Evolutionary conservation across 768 basidiomycete species (phyloP), one percentile per base, ranked within the genome.

Genomic region (Trametes gibbosa): DNA sequence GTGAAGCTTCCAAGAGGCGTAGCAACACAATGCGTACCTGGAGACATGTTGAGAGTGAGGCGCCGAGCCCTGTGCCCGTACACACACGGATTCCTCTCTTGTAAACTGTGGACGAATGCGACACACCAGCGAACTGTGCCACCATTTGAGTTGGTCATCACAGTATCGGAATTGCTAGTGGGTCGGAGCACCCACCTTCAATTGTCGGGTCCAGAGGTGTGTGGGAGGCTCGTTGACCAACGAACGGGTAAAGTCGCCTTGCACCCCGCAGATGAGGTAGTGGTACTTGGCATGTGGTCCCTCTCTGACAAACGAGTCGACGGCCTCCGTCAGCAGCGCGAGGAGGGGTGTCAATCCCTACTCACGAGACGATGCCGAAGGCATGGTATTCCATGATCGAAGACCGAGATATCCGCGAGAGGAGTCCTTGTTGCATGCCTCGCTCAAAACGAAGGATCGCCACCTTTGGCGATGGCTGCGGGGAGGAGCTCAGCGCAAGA

Each of bases 381-480:
- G 77, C 75, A 53, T 79, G 78, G 63, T 79, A 79, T 61, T 79
- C 77, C 76, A 75, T 69, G 43, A 77, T 69, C 1, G 75, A 65
- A 2, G 72, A 71, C 24, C 75, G 74, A 39, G 74, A 74, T 61
- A 79, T 73, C 12, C 77, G 73, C 5, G 72, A 74, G 5, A 79
- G 68, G 35, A 79, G 70, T n/a, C 77, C 77, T 46, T 79, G 77
- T 61, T 78, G 77, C 75, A 79, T 77, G 19, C 77, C 77, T 34
- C 77, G 74, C 62, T 75, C 65, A 63, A 78, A 78, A 24, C 74
- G 69, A 42, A 78, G 47, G 54, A 78, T 68, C 0, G 77, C 76
- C 2, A 77, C 77, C 59, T 78, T 78, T 5, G 72, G 69, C 10
- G 77, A 78, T 2, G 77, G 77, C 76, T 77, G 62, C 25, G 49